Evolutionary conservation across 2,329 filamentous ascomycete genomes (phyloP), one percentile per base, ranked within the genome.

Genomic region (Verticillium longisporum): DNA sequence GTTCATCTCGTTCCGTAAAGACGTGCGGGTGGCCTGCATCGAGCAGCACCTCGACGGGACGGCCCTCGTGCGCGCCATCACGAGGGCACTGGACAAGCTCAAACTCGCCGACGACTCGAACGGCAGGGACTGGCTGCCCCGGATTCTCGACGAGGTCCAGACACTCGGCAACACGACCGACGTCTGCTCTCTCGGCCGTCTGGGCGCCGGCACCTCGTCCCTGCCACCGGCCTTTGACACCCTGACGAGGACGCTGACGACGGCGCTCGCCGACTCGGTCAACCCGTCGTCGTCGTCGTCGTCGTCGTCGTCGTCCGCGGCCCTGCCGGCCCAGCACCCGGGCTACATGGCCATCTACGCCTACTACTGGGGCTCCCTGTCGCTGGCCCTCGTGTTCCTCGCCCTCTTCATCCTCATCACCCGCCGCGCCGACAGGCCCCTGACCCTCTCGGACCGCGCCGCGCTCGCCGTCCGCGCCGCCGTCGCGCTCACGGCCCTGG

Each of bases 311-410:
- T 26, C 59, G n/a, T 56, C 32, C 32, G 45, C 56, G 2, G 50
- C 56, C 0, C 53, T 33, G 13, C 59, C 54, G 10, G 14, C 36
- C 18, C 60, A 57, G 4, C 38, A 61, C 14, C 61, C 61, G 9
- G 61, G 60, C 7, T 63, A 61, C 41, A 61, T 41, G 11, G 61
- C 61, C 2, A 57, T 63, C 15, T 63, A 63, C n/a, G 45, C 59
- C 6, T 63, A 63, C 60, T 63, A 63, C 41, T 63, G 61, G 61
- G 34, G 34, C n/a, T 63, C 61, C 0, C 59, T 63, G 15, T 55
- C 61, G 1, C 61, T 63, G 2, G 61, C 61, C 18, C 60, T 61
- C 15, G 41, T 38, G n/a, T 59, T 57, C 11, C 59, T 63, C 4
- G 61, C 53, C 5, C 32, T 63, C 4, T 63, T 63, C 57, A 63